Evolutionary conservation across 176 grass and related monocot genomes (phyloP).

Genomic region (Oryza australiensis): DNA sequence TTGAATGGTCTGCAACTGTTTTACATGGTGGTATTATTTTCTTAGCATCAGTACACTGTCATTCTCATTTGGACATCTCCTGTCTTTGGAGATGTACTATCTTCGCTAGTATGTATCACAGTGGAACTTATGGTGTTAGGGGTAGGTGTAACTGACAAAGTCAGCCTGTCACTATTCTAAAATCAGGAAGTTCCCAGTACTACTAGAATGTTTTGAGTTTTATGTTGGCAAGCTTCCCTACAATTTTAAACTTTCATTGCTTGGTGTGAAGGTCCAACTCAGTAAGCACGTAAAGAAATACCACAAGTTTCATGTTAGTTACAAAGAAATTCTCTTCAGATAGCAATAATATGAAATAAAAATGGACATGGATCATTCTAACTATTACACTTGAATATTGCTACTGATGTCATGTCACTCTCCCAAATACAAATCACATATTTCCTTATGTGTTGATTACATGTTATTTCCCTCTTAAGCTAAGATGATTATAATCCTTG

Average conservation of each 20-base stretch:
- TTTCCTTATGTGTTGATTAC: constrained; percentile 10
- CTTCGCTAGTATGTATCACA: constrained; percentile 21
- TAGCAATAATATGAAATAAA: not conserved
- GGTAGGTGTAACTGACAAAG: not conserved
- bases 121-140: not conserved
- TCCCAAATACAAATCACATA: not conserved
- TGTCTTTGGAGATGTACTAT: not conserved
- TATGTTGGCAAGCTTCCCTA: not conserved
- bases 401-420: constrained; percentile 4
- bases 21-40: not conserved
- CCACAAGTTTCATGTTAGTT: not conserved
- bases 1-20: not conserved
- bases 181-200: not conserved
- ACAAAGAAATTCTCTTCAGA: not conserved
- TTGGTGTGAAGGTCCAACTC: constrained; percentile 6
- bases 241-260: not conserved
- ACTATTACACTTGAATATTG: not conserved
- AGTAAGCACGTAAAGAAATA: not conserved
- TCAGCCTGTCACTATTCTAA: not conserved
- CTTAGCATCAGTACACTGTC: not conserved
- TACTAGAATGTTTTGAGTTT: not conserved
- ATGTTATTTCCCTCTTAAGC: not conserved
- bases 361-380: not conserved
- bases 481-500: constrained; percentile 32
- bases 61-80: not conserved